Percentiles rank a stretch among this genome's conserved stretches.
Evolutionary conservation across 768 basidiomycete species (phyloP).

Genomic region (Hypholoma fasciculare): DNA sequence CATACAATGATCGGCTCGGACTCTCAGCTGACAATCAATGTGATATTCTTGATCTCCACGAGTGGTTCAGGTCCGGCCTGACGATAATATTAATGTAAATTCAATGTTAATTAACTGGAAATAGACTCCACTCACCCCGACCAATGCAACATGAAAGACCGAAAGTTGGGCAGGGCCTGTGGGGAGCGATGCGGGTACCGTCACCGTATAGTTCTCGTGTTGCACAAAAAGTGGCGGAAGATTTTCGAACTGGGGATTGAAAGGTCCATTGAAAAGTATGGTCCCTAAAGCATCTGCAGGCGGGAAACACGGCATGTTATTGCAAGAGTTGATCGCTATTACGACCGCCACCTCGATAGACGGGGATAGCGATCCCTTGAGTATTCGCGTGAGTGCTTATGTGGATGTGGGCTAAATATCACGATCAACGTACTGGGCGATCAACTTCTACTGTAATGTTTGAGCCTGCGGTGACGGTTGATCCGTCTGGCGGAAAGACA

Average conservation of each 20-base stretch:
- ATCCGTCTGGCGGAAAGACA: neutral
- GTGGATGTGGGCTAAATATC: neutral
- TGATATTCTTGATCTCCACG: neutral
- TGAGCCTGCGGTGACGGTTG: neutral
- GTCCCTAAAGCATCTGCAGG: neutral
- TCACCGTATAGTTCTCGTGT: neutral
- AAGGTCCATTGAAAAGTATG: neutral
- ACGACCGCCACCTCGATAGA: neutral
- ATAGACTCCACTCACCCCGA: neutral
- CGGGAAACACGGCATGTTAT: neutral
- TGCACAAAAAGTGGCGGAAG: neutral
- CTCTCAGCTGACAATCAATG: neutral
- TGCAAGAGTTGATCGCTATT: neutral
- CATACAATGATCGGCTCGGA: neutral
- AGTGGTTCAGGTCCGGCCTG: neutral
- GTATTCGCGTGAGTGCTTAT: neutral
- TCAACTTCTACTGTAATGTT: neutral
- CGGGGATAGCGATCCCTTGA: neutral
- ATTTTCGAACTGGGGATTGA: neutral
- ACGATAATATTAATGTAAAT: neutral
- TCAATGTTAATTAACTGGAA: neutral
- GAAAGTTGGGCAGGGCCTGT: neutral
- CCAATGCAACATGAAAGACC: neutral
- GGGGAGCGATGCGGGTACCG: neutral
- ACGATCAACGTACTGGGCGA: neutral